A percentile compares a stretch with the other conserved stretches of the same genome.
Conservation (phyloP, 176 grass and related monocot genomes). For the Pharus latifolius region DNA sequence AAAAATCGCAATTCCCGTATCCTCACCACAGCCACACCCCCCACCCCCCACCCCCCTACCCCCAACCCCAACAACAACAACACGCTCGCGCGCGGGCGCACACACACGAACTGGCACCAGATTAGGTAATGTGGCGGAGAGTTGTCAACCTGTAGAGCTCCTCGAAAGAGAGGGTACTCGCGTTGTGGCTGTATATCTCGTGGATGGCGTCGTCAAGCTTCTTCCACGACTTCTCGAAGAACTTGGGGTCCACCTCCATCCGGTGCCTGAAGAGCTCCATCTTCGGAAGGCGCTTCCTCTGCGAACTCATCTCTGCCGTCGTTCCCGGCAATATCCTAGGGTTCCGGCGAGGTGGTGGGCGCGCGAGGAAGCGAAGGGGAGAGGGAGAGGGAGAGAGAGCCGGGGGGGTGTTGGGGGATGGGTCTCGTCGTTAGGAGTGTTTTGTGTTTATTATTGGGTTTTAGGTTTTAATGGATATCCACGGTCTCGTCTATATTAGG, state of each 20-base stretch:
- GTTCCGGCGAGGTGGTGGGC: background rate
- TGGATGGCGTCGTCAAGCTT: conserved; percentile 32
- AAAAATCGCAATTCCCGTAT: too few relatives aligned
- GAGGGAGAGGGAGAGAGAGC: background rate
- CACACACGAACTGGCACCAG: too few relatives aligned
- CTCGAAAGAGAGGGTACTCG: conserved; percentile 18
- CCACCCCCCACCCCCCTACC: too few relatives aligned
- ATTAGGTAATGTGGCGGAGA: too few relatives aligned
- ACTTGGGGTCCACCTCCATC: conserved; percentile 48
- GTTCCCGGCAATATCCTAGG: background rate
- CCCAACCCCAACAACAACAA: too few relatives aligned
- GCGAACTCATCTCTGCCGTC: background rate
- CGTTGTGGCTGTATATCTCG: conserved; percentile 59
- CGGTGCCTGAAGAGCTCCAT: conserved; percentile 44
- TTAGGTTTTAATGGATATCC: too few relatives aligned
- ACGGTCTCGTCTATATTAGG: too few relatives aligned
- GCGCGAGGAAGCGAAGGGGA: background rate
- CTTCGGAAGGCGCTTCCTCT: conserved; percentile 30
- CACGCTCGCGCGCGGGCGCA: too few relatives aligned
- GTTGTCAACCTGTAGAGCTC: too few relatives aligned
- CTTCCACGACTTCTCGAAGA: conserved; percentile 32
- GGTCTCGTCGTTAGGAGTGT: too few relatives aligned
- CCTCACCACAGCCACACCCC: too few relatives aligned
- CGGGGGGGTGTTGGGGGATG: background rate
- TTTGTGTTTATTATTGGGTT: too few relatives aligned